A percentile compares a stretch with the other conserved stretches of the same genome.
Evolutionary conservation across 2,329 filamentous ascomycete genomes (phyloP).

Genomic region (Ceratocystis smalleyi): DNA sequence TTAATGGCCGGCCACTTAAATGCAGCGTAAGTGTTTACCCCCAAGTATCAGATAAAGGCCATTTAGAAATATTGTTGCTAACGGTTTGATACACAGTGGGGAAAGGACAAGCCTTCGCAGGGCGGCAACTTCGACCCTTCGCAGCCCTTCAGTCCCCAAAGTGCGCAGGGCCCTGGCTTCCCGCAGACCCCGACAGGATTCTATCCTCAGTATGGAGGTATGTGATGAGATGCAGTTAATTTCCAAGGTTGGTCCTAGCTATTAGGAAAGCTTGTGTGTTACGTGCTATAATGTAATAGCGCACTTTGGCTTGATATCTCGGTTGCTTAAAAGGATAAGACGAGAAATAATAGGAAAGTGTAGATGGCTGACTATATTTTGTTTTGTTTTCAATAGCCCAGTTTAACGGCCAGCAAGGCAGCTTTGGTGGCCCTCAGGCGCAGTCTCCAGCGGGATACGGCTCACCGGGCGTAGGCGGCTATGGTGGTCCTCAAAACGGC

Average conservation of each 20-base stretch:
- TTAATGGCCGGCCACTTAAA: conserved; percentile 91
- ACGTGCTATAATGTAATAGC: not conserved
- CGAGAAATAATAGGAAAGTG: not conserved
- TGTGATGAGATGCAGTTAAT: conserved; percentile 22
- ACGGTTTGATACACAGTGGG: conserved; percentile 53
- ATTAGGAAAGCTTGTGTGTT: not conserved
- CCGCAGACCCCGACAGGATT: conserved; percentile 65
- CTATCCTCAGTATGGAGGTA: conserved; percentile 88
- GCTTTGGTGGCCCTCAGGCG: conserved; percentile 42
- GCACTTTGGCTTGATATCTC: not conserved
- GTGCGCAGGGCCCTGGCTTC: conserved; percentile 55
- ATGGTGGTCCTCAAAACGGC: conserved; percentile 57
- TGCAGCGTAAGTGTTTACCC: conserved; percentile 66
- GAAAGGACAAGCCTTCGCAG: conserved; percentile 90
- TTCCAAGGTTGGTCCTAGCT: not conserved
- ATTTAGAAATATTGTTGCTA: conserved; percentile 18
- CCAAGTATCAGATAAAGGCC: not conserved
- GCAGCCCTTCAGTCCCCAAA: conserved; percentile 55
- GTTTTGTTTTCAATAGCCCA: conserved; percentile 27
- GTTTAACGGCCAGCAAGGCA: conserved; percentile 51
- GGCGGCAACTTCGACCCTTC: conserved; percentile 63
- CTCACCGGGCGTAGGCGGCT: conserved; percentile 51
- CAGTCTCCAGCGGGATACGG: conserved; percentile 48
- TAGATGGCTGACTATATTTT: conserved; percentile 21
- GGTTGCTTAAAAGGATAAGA: not conserved